phyloP scores from a whole-genome alignment of 805 yeast species.

The Candida berthetii region DNA sequence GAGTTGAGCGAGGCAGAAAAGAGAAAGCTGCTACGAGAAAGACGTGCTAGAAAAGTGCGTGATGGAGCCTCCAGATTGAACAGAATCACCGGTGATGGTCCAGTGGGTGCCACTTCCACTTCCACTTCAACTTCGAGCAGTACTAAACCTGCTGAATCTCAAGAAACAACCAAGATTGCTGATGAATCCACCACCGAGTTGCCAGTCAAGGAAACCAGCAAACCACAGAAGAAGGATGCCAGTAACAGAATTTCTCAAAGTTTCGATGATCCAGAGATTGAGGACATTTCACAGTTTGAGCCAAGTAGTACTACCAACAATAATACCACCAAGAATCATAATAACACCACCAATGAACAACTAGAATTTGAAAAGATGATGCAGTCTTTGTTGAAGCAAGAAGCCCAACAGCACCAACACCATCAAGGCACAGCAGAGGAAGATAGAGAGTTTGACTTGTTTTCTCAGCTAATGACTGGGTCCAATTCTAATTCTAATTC shows the following conservation, averaged over 20 bases:
- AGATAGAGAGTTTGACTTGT: not conserved
- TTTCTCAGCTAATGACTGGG: not conserved
- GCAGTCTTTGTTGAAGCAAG: conserved; percentile 8
- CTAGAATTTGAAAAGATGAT: conserved; percentile 16
- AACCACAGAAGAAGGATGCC: not conserved
- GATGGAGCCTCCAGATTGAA: conserved; percentile 13
- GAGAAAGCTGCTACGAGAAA: conserved; percentile 17
- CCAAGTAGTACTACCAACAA: not conserved
- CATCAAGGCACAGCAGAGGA: not conserved
- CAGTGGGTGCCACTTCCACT: not conserved
- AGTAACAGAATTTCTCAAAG: not conserved
- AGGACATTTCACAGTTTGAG: conserved; percentile 8
- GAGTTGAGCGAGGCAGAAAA: conserved; percentile 15
- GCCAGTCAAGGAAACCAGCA: no score
- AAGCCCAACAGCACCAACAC: conserved; percentile 6
- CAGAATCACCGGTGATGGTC: conserved; percentile 18
- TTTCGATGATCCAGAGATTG: conserved; percentile 8
- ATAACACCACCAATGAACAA: conserved; percentile 1
- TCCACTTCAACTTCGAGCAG: no score
- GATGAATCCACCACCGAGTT: not conserved
- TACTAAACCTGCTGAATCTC: not conserved
- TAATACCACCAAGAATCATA: conserved; percentile 2
- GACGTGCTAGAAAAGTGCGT: conserved; percentile 20
- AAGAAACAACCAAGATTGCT: not conserved
- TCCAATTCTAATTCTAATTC: no score